Evolutionary conservation across 2,329 filamentous ascomycete genomes (phyloP), one percentile per base, ranked within the genome.

Genomic region (Erysiphe neolycopersici): DNA sequence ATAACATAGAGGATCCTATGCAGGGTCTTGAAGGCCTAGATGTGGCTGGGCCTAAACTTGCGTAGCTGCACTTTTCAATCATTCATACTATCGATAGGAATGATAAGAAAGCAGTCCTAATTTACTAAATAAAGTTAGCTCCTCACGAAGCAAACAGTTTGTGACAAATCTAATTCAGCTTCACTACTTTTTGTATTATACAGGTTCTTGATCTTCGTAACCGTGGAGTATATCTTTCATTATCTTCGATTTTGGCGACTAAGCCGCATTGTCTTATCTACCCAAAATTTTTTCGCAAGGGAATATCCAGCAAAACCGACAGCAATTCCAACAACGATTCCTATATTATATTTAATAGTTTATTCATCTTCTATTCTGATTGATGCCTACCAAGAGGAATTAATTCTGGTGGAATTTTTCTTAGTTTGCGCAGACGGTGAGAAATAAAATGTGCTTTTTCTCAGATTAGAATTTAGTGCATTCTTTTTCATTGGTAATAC

Each of bases 241-340:
- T 58, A 54, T 41, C 54, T 51, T 48, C 53, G 49, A 59, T 63
- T 52, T 63, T 82, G 76, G 59, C 84, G 77, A 61, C 67, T 67
- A 54, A 95, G 74, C 60, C 89, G 83, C 56, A 98, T 79, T 56
- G 79, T 91, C 72, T 87, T 87, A 69, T 98, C 89, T 54, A 77
- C 74, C 49, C 73, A 60, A 59, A 98, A 73, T 67, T 95, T 94
- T 60, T 77, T 76, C 59, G 62, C 59, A 64, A 79, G 66, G 47
- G 85, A 89, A 71, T 92, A 95, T 60, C 67, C 61, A 55, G 80
- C 89, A 54, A 83, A 83, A 58, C 67, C 62, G 52, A 95, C 60
- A 57, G 85, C 82, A 60, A 85, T 87, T 65, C 67, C 73, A 57
- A 95, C 76, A 63, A 95, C 89, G 54, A 89, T 65, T 61, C 79